Conservation (phyloP, 345 rosid genomes). For the Salix arbutifolia region DNA sequence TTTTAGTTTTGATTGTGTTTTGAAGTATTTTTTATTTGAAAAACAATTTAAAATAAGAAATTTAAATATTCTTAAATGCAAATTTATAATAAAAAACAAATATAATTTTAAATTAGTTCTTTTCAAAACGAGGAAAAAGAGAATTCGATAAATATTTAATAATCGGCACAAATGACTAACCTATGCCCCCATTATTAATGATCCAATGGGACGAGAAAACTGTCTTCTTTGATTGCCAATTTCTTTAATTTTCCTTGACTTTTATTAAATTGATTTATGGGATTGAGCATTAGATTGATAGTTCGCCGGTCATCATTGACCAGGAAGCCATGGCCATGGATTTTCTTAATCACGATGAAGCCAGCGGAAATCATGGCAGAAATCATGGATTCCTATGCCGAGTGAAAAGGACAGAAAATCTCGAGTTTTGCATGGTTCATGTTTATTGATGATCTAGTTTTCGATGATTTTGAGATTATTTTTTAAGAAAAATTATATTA, state of each 20-base stretch:
- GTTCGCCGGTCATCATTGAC: conserved; percentile 10
- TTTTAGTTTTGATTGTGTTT: too few relatives aligned
- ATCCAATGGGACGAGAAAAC: not conserved
- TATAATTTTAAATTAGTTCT: too few relatives aligned
- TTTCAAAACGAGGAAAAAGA: too few relatives aligned
- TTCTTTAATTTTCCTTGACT: not conserved
- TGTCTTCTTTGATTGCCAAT: not conserved
- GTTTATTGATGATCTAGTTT: not conserved
- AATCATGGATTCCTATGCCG: conserved; percentile 18
- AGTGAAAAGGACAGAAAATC: conserved; percentile 31
- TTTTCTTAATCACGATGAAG: not conserved
- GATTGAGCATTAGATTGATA: not conserved
- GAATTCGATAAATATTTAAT: too few relatives aligned
- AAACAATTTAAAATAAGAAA: too few relatives aligned
- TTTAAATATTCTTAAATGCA: too few relatives aligned
- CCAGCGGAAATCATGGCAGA: conserved; percentile 35
- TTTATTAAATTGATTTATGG: not conserved
- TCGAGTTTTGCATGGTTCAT: conserved; percentile 11
- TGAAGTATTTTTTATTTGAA: too few relatives aligned
- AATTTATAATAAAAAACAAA: too few relatives aligned
- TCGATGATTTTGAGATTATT: too few relatives aligned
- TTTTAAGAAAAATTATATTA: too few relatives aligned
- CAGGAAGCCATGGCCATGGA: not conserved
- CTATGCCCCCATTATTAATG: too few relatives aligned
- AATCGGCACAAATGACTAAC: too few relatives aligned